Evolutionary conservation across 495 filamentous ascomycete species (phyloP).

Genomic region (Halenospora varia): DNA sequence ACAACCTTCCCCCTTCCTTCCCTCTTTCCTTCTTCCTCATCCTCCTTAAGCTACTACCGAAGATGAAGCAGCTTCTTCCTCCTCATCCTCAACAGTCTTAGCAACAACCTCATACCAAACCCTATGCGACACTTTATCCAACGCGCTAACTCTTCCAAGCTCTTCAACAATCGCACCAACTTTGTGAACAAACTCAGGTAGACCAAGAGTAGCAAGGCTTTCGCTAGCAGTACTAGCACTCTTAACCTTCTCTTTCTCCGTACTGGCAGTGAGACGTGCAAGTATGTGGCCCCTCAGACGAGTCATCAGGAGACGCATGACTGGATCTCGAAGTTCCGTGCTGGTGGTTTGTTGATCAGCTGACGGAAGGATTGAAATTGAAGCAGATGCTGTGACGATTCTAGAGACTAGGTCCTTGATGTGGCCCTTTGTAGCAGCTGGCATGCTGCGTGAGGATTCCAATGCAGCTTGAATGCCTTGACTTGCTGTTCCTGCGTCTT

Average conservation of each 20-base stretch:
- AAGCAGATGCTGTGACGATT: conserved; percentile 39
- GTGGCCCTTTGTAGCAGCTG: conserved; percentile 55
- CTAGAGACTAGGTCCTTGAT: conserved; percentile 49
- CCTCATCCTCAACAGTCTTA: neutral
- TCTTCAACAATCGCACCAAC: conserved; percentile 82
- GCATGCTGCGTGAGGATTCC: conserved; percentile 78
- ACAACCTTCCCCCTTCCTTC: too few species aligned
- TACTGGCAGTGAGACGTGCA: conserved; percentile 68
- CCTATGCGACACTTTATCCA: conserved; percentile 78
- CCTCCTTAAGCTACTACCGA: too few species aligned
- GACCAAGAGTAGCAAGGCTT: conserved; percentile 70
- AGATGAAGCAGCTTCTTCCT: too few species aligned
- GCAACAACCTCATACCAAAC: conserved; percentile 73
- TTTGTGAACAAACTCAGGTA: conserved; percentile 84
- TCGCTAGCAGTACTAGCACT: conserved; percentile 81
- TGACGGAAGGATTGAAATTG: conserved; percentile 28
- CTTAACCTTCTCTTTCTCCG: conserved; percentile 73
- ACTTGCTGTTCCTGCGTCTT: conserved; percentile 41
- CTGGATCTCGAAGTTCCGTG: conserved; percentile 65
- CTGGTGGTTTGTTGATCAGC: conserved; percentile 36
- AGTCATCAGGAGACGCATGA: conserved; percentile 73
- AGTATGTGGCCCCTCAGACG: conserved; percentile 72
- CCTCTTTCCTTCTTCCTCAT: too few species aligned
- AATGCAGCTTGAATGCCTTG: conserved; percentile 72
- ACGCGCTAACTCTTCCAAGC: conserved; percentile 65